Conservation (phyloP, 129 eudicot genomes). For the Glebionis coronaria region DNA sequence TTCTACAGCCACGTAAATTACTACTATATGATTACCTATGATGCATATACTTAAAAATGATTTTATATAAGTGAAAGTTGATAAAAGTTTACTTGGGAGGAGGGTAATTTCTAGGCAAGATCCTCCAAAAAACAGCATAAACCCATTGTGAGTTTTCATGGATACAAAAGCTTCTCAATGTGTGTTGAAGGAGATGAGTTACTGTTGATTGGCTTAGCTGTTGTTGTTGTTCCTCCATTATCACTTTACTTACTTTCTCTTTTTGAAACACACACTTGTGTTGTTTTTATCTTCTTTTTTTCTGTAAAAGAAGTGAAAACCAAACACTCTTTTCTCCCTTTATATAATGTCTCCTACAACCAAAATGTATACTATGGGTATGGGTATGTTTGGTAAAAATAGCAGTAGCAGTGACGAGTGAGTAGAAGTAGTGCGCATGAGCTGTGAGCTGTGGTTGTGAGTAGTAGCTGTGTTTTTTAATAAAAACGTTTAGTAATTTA, state of each 20-base stretch:
- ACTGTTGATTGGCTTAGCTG: constrained; percentile 68
- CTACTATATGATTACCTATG: too few species aligned
- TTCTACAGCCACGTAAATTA: too few species aligned
- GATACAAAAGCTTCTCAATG: constrained; percentile 89
- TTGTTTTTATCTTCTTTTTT: constrained; percentile 10
- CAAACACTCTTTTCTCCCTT: constrained; percentile 49
- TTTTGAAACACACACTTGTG: constrained; percentile 27
- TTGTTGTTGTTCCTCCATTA: constrained; percentile 68
- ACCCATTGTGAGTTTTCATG: constrained; percentile 97
- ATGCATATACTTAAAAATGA: too few species aligned
- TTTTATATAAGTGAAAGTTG: too few species aligned
- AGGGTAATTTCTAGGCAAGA: constrained; percentile 96
- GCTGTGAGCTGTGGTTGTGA: too few species aligned
- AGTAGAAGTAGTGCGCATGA: too few species aligned
- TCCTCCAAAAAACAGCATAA: constrained; percentile 99
- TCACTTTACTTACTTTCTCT: constrained; percentile 19
- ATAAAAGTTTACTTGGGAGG: constrained; percentile 72
- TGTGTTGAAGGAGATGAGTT: constrained; percentile 98
- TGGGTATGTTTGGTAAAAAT: too few species aligned
- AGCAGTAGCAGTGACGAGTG: too few species aligned
- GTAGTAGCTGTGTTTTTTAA: too few species aligned
- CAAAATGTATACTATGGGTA: background rate
- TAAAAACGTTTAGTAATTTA: too few species aligned
- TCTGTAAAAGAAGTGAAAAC: constrained; percentile 33
- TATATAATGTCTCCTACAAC: constrained; percentile 11